Evolutionary conservation across 305 asterid genomes (phyloP), one percentile per base, ranked within the genome.

Genomic region (Solanum hybrid): DNA sequence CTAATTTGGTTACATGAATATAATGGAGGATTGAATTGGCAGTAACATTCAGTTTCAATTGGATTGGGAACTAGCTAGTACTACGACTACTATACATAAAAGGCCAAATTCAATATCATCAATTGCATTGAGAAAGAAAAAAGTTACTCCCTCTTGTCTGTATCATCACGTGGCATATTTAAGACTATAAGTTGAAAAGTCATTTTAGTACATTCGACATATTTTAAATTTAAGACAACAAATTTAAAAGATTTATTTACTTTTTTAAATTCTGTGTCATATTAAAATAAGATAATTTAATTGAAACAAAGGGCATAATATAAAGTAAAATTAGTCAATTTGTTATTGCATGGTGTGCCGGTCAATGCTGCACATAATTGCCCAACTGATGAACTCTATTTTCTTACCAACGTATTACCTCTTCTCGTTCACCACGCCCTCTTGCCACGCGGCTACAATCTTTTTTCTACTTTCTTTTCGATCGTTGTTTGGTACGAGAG

Each of bases 181-280:
- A n/a, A 67, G 12, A n/a, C 24, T 9, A n/a, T n/a, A 64, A 64
- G 1, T n/a, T n/a, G 11, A 64, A n/a, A 64, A 22, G 5, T 22
- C 4, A 67, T n/a, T 10, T 67, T 67, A 2, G 0, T 67, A n/a
- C 0, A 64, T 9, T 67, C 0, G 0, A 67, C 3, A 2, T 67
- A n/a, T 67, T 67, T 67, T n/a, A 3, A n/a, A 4, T 64, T 22
- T 64, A 67, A 64, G 11, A 64, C 2, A 6, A 61, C 0, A 64
- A 8, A 57, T 57, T 57, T 18, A 0, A 57, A 42, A 51, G 16
- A 1, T 0, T 8, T 61, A 1, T 64, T 22, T 22, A 64, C 26
- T 64, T 64, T 64, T 20, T 61, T 0, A 61, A 61, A 0, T 61
- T 61, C 0, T 1, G 0, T 20, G 2, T 61, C 0, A 61, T 20